These are phyloP conservation scores for Stemphylium lycopersici DNA, from an alignment of 2,329 filamentous ascomycete species.

Conservation along the genomic window DNA sequence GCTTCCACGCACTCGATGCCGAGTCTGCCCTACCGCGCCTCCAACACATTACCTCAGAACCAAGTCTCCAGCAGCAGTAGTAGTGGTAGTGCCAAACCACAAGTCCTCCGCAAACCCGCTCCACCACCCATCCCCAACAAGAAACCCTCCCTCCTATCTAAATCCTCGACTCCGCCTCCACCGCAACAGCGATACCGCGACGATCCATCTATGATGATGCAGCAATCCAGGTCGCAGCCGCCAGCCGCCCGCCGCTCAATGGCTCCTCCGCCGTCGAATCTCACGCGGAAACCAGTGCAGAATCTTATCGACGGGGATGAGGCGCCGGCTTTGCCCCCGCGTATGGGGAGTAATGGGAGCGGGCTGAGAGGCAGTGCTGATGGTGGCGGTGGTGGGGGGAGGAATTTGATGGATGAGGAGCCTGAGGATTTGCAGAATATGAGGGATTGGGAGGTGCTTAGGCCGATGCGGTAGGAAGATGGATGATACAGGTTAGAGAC, in stretches of 20 bases:
- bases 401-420: conserved; percentile 46
- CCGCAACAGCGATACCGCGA: conserved; percentile 34
- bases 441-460: conserved; percentile 50
- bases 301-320: conserved; percentile 27
- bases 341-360: conserved; percentile 38
- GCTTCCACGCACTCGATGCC: conserved; percentile 44
- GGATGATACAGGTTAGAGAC: no score
- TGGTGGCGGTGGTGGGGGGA: conserved; percentile 25
- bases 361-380: conserved; percentile 2
- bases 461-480: conserved; percentile 22
- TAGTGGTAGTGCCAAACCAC: conserved; percentile 13
- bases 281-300: conserved; percentile 23
- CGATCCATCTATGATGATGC: conserved; percentile 16
- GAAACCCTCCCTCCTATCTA: conserved; percentile 38
- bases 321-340: conserved; percentile 41
- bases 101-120: conserved; percentile 42
- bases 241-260: conserved; percentile 33
- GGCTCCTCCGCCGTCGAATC: conserved; percentile 23
- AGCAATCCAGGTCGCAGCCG: conserved; percentile 17
- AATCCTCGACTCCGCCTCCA: conserved; percentile 13
- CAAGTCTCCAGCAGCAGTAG: conserved; percentile 9
- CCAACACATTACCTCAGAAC: conserved; percentile 10
- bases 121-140: conserved; percentile 43
- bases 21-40: conserved; percentile 22
- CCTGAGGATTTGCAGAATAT: conserved; percentile 41